Percentiles rank a stretch among this genome's conserved stretches.
These are phyloP conservation scores for Mollisia scopiformis DNA, from an alignment of 2,329 filamentous ascomycete genomes.

Conservation along the genomic window DNA sequence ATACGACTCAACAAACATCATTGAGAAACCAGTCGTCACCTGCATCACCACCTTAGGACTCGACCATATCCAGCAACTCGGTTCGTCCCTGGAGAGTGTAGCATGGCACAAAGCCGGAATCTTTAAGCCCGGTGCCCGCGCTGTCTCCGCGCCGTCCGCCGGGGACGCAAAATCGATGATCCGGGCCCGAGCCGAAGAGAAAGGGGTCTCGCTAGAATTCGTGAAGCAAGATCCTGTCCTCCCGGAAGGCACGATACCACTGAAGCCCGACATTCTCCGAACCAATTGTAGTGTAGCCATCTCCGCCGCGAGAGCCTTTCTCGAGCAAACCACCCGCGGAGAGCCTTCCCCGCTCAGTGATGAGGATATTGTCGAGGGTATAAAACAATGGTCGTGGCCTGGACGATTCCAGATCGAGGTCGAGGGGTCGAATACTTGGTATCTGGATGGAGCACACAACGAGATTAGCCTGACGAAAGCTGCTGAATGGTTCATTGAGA, in stretches of 20 bases:
- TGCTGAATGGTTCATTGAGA: conserved; percentile 75
- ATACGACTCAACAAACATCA: conserved; percentile 68
- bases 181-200: conserved; percentile 50
- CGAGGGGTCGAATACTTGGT: conserved; percentile 41
- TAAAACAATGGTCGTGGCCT: conserved; percentile 74
- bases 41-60: conserved; percentile 67
- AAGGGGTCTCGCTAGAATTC: conserved; percentile 43
- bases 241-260: conserved; percentile 31
- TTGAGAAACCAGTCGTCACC: conserved; percentile 56
- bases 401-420: conserved; percentile 71
- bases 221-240: conserved; percentile 21
- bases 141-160: conserved; percentile 58
- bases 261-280: conserved; percentile 56
- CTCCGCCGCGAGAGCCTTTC: conserved; percentile 51
- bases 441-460: conserved; percentile 29
- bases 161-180: conserved; percentile 49
- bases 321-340: conserved; percentile 33
- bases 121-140: conserved; percentile 63
- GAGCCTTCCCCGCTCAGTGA: conserved; percentile 47
- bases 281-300: conserved; percentile 55
- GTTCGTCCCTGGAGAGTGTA: conserved; percentile 63
- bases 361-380: conserved; percentile 61
- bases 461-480: conserved; percentile 82
- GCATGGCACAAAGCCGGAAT: conserved; percentile 76
- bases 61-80: conserved; percentile 66